Base-by-base conservation (phyloP, 805 yeast genomes). In the Tetrapisispora nanseiensis region DNA sequence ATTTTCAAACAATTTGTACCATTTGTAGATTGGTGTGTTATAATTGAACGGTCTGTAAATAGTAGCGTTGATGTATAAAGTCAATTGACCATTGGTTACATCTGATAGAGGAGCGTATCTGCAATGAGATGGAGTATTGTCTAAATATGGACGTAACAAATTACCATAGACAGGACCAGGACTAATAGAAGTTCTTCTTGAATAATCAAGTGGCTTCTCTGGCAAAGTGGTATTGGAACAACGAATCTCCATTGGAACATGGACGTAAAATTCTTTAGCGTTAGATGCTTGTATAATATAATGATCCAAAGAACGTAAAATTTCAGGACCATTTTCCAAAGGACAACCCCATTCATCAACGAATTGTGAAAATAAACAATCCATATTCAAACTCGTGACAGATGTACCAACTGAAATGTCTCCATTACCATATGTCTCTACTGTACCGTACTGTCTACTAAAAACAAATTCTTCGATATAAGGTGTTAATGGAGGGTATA, bases 331-430 rank as follows among this genome's bases (percentile, higher is more conserved):
- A 48, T 77, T 74, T 20, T 66, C 72, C 56, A 90, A 66, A 18
- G 97, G 97, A 38, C 94, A 76, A n/a, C 92, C 87, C 97, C 97
- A 90, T 66, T 90, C 98, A 58, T 89, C 80, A 39, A 90, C 97
- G 64, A 80, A 89, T 63, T 90, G 98, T 34, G 87, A 79, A 62
- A 86, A 90, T 51, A 90, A 68, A 61, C 97, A 92, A 67, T 92
- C 97, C 95, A 90, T 86, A 62, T 85, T 86, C 55, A 90, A 76
- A 6, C 90, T 95, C 45, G 82, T 85, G 35, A 85, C 90, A 3
- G 95, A 82, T 45, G 76, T 74, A 54, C 81, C 86, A 10, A 89
- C 86, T 2, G 85, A 82, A 38, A 74, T 63, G 42, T 74, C 79
- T 26, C 77, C 78, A n/a, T 59, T 61, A 6, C 84, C 80, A 20